Conservation (phyloP, 805 yeast genomes). For the Candida alai region DNA sequence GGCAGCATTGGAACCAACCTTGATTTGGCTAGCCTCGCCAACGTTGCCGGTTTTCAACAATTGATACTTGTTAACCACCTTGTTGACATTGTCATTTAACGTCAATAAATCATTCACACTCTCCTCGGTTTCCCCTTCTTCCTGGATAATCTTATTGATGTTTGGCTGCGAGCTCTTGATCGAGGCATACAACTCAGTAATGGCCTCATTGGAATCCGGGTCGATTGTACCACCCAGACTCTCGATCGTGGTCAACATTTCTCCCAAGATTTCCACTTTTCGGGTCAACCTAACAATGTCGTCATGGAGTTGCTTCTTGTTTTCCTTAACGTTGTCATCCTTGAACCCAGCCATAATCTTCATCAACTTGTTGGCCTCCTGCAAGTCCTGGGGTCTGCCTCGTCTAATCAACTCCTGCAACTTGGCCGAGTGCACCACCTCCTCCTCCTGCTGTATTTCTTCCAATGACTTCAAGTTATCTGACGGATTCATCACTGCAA, state of each 20-base stretch:
- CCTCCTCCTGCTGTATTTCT: slow-evolving; percentile 89
- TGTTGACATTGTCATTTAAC: slow-evolving; percentile 73
- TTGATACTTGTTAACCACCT: slow-evolving; percentile 62
- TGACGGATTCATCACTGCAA: slow-evolving; percentile 87
- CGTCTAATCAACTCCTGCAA: slow-evolving; percentile 92
- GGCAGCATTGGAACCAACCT: slow-evolving; percentile 23
- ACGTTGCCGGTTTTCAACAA: slow-evolving; percentile 62
- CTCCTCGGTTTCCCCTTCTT: slow-evolving; percentile 59
- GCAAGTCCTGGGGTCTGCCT: slow-evolving; percentile 92
- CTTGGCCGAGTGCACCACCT: slow-evolving; percentile 89
- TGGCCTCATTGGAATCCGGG: slow-evolving; percentile 56
- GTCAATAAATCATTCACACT: slow-evolving; percentile 61
- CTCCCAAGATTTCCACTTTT: slow-evolving; percentile 82
- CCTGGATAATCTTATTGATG: slow-evolving; percentile 76
- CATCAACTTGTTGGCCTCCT: slow-evolving; percentile 96
- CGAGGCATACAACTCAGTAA: slow-evolving; percentile 71
- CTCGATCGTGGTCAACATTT: slow-evolving; percentile 64
- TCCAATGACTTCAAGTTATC: slow-evolving; percentile 84
- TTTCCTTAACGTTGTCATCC: slow-evolving; percentile 71
- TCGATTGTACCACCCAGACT: slow-evolving; percentile 34
- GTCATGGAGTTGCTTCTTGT: slow-evolving; percentile 73
- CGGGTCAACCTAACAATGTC: slow-evolving; percentile 81
- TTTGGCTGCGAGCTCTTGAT: slow-evolving; percentile 84
- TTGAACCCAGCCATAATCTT: slow-evolving; percentile 97
- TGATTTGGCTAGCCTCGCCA: slow-evolving; percentile 49